These are phyloP conservation scores for Daldinia concentrica DNA, from an alignment of 495 filamentous ascomycete species.

Conservation along the genomic window DNA sequence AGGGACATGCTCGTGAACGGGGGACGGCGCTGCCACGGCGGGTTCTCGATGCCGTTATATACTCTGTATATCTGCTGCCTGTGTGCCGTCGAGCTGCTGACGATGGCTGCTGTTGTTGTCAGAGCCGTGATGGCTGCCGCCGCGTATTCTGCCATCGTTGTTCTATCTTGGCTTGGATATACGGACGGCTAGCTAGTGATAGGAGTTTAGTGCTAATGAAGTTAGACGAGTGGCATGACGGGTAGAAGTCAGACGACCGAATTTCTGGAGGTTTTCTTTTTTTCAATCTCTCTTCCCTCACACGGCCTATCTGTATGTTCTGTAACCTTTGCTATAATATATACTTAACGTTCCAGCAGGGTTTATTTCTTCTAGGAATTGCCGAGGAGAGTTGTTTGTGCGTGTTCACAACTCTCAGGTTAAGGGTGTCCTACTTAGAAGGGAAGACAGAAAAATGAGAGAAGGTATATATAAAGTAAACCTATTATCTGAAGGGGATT, in stretches of 20 bases:
- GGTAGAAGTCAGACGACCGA: not conserved
- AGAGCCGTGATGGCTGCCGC: conserved; percentile 22
- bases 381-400: conserved; percentile 1
- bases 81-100: conserved; percentile 18
- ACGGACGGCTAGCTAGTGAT: not conserved
- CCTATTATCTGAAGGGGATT: not conserved
- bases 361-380: conserved; percentile 16
- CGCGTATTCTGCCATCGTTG: conserved; percentile 27
- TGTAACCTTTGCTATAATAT: not conserved
- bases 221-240: conserved; percentile 10
- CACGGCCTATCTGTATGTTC: not conserved
- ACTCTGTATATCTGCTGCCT: conserved; percentile 7
- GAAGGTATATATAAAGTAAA: not conserved
- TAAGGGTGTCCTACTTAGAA: not conserved
- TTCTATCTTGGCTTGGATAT: not conserved
- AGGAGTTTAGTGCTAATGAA: not conserved
- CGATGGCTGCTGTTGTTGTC: conserved; percentile 28
- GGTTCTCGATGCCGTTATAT: conserved; percentile 12
- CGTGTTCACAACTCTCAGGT: not conserved
- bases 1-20: conserved; percentile 17
- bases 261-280: not conserved
- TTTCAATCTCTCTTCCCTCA: not conserved
- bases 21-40: conserved; percentile 21
- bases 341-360: not conserved
- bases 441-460: not conserved